Evolutionary conservation across 306 rosid species (phyloP).

Genomic region (Lithocarpus polystachyus): DNA sequence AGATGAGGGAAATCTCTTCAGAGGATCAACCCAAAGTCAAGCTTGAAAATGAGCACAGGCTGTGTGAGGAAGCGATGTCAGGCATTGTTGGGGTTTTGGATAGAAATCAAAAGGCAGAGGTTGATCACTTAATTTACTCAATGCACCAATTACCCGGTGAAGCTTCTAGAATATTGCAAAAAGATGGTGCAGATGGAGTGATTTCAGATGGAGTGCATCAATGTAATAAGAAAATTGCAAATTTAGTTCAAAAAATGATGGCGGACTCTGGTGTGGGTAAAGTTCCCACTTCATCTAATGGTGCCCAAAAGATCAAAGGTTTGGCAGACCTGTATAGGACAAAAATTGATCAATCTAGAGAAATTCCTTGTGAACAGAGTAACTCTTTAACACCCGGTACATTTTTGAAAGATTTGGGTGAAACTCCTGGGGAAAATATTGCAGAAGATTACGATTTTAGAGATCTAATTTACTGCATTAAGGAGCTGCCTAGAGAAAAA

Average conservation of each 20-base stretch:
- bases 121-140: neutral
- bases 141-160: neutral
- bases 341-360: neutral
- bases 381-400: neutral
- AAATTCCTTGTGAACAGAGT: neutral
- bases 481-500: neutral
- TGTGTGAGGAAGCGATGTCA: neutral
- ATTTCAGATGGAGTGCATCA: neutral
- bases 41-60: neutral
- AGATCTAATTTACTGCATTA: constrained; percentile 12
- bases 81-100: neutral
- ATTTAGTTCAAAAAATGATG: neutral
- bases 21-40: neutral
- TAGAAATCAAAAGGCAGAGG: neutral
- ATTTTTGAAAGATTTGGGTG: neutral
- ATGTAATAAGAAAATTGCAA: neutral
- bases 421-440: neutral
- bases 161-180: constrained; percentile 3
- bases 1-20: neutral
- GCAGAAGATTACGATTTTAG: neutral
- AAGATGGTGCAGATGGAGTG: constrained; percentile 4
- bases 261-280: constrained; percentile 4
- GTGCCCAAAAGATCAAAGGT: neutral
- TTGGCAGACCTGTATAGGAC: neutral
- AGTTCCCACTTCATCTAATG: neutral